Conservation (phyloP, 1,139 yeast genomes). For the Chernovozyma sophiae-reginae region DNA sequence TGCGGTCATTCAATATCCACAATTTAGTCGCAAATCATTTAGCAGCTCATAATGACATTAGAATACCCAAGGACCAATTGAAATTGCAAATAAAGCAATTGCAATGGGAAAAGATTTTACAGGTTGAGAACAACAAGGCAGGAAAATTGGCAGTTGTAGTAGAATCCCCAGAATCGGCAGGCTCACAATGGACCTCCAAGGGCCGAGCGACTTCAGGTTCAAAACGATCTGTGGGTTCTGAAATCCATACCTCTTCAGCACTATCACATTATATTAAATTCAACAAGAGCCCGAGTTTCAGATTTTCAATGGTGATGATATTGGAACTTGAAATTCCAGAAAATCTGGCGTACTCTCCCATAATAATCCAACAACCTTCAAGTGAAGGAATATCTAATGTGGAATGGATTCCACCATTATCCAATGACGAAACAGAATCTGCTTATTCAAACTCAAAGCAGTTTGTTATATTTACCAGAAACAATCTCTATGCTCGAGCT, state of each 20-base stretch:
- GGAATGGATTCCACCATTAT: constrained; percentile 32
- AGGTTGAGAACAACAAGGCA: constrained; percentile 8
- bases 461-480: constrained; percentile 27
- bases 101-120: constrained; percentile 25
- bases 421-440: constrained; percentile 13
- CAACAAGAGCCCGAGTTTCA: neutral
- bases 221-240: neutral
- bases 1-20: constrained; percentile 1
- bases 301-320: constrained; percentile 18
- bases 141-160: constrained; percentile 27
- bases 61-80: neutral
- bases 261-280: neutral
- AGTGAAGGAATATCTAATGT: constrained; percentile 29
- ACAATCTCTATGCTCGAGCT: constrained; percentile 25
- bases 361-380: constrained; percentile 24
- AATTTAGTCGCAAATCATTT: neutral
- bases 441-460: constrained; percentile 34
- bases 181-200: neutral
- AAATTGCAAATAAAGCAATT: constrained; percentile 10
- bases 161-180: constrained; percentile 9
- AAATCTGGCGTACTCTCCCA: constrained; percentile 19
- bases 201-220: neutral
- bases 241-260: neutral
- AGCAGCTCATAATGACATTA: constrained; percentile 1
- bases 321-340: constrained; percentile 16